Evolutionary conservation across 2,329 filamentous ascomycete species (phyloP).

Genomic region (Alternaria ethzedia): DNA sequence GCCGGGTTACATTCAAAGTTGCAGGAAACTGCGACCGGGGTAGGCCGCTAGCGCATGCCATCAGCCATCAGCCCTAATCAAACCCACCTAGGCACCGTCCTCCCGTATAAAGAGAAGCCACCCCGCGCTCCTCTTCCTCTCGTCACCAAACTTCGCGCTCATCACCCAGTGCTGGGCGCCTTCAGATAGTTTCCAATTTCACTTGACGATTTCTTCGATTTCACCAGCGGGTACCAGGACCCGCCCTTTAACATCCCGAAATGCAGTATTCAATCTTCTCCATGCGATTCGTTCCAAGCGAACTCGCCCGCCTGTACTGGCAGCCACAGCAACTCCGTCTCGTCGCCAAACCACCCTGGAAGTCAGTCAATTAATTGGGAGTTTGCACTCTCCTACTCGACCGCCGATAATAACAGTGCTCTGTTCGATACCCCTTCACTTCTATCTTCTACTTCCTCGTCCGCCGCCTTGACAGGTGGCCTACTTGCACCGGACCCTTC

Average conservation of each 20-base stretch:
- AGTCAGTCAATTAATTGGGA: conserved; percentile 37
- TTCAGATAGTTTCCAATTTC: conserved; percentile 42
- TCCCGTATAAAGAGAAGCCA: conserved; percentile 28
- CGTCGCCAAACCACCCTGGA: conserved; percentile 33
- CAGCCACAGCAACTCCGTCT: conserved; percentile 31
- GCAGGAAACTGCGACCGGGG: conserved; percentile 19
- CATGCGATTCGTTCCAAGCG: conserved; percentile 31
- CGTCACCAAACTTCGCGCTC: conserved; percentile 40
- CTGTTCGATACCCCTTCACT: conserved; percentile 26
- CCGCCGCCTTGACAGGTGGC: conserved; percentile 24
- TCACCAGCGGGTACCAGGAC: conserved; percentile 44
- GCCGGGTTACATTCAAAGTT: conserved; percentile 20
- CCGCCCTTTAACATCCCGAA: conserved; percentile 40
- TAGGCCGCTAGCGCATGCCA: conserved; percentile 6
- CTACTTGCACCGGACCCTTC: conserved; percentile 24
- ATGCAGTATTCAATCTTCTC: conserved; percentile 36
- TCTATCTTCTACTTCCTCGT: conserved; percentile 31
- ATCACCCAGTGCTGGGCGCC: conserved; percentile 45
- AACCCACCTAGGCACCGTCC: conserved; percentile 1
- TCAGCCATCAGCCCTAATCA: conserved; percentile 1
- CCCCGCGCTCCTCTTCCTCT: conserved; percentile 21
- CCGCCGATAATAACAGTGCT: conserved; percentile 25
- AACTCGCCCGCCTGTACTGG: conserved; percentile 30
- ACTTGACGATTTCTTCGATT: conserved; percentile 46
- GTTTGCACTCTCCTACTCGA: conserved; percentile 32